Percentiles rank a stretch among this genome's conserved stretches.
Conservation (phyloP, 768 basidiomycete genomes). For the Lactifluus piperatus region DNA sequence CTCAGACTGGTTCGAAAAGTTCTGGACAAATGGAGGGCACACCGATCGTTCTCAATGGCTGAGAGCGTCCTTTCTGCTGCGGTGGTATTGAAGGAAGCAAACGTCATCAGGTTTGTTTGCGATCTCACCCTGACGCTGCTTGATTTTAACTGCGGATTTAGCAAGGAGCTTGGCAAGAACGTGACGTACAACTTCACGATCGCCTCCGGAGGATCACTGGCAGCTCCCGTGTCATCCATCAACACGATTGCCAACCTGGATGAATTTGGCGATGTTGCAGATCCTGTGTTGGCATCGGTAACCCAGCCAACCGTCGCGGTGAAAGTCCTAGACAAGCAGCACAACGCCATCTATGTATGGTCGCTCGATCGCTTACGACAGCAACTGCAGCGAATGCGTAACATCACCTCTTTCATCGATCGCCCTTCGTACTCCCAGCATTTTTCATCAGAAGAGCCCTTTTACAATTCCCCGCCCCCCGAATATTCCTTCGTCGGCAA, state of each 20-base stretch:
- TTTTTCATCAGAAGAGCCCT: conserved; percentile 88
- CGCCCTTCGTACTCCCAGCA: conserved; percentile 90
- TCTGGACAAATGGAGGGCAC: conserved; percentile 76
- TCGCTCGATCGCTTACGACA: conserved; percentile 82
- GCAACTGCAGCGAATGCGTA: conserved; percentile 89
- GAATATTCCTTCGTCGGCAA: conserved; percentile 92
- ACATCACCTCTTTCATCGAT: conserved; percentile 81
- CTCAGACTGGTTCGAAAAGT: conserved; percentile 76
- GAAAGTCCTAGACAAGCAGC: conserved; percentile 84
- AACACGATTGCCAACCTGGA: conserved; percentile 83
- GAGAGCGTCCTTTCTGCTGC: conserved; percentile 81
- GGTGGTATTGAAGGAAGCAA: conserved; percentile 86
- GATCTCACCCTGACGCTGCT: conserved; percentile 5
- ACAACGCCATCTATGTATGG: conserved; percentile 88
- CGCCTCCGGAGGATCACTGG: conserved; percentile 71
- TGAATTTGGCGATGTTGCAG: conserved; percentile 90
- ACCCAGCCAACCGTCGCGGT: conserved; percentile 80
- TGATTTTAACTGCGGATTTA: conserved; percentile 25
- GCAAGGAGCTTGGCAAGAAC: conserved; percentile 79
- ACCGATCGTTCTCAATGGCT: conserved; percentile 86
- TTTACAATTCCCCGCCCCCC: conserved; percentile 81
- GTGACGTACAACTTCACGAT: conserved; percentile 91
- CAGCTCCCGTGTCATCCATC: conserved; percentile 71
- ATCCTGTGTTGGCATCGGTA: conserved; percentile 61
- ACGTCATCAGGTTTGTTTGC: conserved; percentile 73